Evolutionary conservation across 768 basidiomycete species (phyloP), one percentile per base, ranked within the genome.

Genomic region (Lentinula sp.): DNA sequence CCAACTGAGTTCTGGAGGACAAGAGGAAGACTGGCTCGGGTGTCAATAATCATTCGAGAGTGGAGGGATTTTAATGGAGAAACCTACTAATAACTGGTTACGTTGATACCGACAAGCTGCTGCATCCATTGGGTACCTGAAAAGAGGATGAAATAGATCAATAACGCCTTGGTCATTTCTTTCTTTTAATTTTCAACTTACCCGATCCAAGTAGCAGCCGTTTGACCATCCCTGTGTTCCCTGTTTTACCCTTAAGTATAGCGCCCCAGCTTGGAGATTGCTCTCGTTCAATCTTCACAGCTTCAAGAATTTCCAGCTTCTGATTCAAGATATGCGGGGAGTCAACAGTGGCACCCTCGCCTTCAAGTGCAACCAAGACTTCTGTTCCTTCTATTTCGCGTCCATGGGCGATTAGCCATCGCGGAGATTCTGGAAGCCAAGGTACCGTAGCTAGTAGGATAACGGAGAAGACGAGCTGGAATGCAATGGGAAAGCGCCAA

Each of bases 121-220:
- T 81, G 80, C 80, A 81, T 81, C 73, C 77, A 78, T 59, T 81
- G 79, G 0, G 78, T 79, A 11, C 78, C 80, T 78, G 52, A 37
- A 51, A 4, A 55, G 49, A 23, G 46, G 31, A 18, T 49, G 39
- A 18, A 8, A 4, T 6, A 32, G 32, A 28, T 40, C 18, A 8
- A 31, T 31, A 28, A 18, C 34, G 37, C 28, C 18, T n/a, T 50
- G 3, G 7, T 45, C 56, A 40, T 18, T 32, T 31, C 6, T 11
- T 42, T 28, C 11, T 13, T 7, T 28, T 4, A 32, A 40, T 32
- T 23, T 6, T 31, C 45, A 18, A 59, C 68, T 45, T 61, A 77
- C 78, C 79, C 54, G 75, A 75, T 51, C 79, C 79, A 35, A 80
- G 74, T 15, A 77, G 37, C 35, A 80, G 55, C 16, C 80, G 70